phyloP scores from a whole-genome alignment of 2,329 filamentous ascomycete species.

The Trichoderma sp. region DNA sequence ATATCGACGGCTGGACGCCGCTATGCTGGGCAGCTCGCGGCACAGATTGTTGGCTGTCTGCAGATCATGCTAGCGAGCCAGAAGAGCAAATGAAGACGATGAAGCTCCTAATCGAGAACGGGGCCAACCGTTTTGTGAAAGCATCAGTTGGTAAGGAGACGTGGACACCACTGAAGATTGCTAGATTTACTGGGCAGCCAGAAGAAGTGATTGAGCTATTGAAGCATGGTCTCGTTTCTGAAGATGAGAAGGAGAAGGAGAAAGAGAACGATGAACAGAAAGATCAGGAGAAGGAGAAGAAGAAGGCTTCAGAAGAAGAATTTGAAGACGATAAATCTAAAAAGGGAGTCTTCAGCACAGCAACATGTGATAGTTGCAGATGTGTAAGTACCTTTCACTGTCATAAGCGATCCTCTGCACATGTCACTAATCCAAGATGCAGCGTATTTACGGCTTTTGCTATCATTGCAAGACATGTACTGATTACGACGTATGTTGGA shows the following conservation, averaged over 20 bases:
- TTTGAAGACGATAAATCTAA: conserved; percentile 22
- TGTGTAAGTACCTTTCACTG: conserved; percentile 13
- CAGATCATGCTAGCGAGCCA: conserved; percentile 6
- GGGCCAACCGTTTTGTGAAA: conserved; percentile 13
- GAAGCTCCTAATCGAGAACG: conserved; percentile 27
- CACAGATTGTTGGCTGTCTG: background rate
- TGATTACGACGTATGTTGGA: conserved; percentile 28
- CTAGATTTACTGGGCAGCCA: conserved; percentile 15
- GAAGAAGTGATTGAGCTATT: conserved; percentile 23
- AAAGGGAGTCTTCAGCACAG: background rate
- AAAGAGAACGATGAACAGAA: conserved; percentile 1
- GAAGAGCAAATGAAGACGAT: conserved; percentile 27
- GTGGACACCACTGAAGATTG: conserved; percentile 28
- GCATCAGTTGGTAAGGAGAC: conserved; percentile 5
- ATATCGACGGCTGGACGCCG: conserved; percentile 28
- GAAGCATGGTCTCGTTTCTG: conserved; percentile 18
- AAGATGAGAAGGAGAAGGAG: conserved; percentile 2
- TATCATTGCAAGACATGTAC: conserved; percentile 21
- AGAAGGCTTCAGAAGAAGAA: background rate
- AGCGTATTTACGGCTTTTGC: conserved; percentile 24
- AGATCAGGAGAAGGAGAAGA: background rate
- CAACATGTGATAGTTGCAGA: conserved; percentile 26
- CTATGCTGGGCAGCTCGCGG: conserved; percentile 29
- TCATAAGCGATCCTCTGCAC: background rate
- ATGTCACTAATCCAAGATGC: background rate